A percentile compares a stretch with the other conserved stretches of the same genome.
phyloP scores from a whole-genome alignment of 352 stramenopile species.

The Globisporangium nagaii region DNA sequence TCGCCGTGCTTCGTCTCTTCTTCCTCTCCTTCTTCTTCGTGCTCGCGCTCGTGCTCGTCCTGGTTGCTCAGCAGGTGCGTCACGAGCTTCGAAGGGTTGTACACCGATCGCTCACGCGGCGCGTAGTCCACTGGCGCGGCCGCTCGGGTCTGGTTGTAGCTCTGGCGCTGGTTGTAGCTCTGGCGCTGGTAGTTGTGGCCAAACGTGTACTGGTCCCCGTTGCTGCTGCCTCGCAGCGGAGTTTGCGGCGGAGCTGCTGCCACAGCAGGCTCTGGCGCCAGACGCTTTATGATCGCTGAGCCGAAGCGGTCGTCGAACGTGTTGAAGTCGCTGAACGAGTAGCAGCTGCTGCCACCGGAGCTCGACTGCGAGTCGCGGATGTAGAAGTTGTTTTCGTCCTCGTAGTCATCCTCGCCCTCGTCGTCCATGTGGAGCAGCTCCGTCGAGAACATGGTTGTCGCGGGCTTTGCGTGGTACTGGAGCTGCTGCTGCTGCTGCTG shows the following conservation, averaged over 20 bases:
- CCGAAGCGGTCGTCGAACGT: conserved; percentile 35
- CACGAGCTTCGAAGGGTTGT: conserved; percentile 8
- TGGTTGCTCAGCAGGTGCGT: conserved; percentile 9
- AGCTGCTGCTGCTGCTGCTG: neutral
- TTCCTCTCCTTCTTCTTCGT: too few species aligned
- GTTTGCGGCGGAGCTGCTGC: neutral
- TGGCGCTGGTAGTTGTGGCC: neutral
- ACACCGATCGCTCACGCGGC: neutral
- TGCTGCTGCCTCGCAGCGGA: neutral
- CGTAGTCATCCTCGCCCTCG: neutral
- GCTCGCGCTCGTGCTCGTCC: conserved; percentile 1
- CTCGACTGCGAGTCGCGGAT: conserved; percentile 26
- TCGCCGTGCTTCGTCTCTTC: too few species aligned
- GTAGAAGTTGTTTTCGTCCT: conserved; percentile 7
- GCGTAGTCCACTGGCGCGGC: neutral
- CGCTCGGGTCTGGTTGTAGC: neutral
- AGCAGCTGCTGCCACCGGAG: conserved; percentile 47
- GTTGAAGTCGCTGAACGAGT: conserved; percentile 59
- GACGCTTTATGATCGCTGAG: conserved; percentile 18
- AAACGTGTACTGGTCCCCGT: too few species aligned
- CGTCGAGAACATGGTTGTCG: too few species aligned
- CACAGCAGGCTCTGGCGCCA: neutral
- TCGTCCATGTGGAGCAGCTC: neutral
- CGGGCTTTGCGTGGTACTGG: too few species aligned
- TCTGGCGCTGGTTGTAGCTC: neutral